A percentile compares a stretch with the other conserved stretches of the same genome.
Conservation (phyloP, 306 rosid species). For the Carpinus fangiana region DNA sequence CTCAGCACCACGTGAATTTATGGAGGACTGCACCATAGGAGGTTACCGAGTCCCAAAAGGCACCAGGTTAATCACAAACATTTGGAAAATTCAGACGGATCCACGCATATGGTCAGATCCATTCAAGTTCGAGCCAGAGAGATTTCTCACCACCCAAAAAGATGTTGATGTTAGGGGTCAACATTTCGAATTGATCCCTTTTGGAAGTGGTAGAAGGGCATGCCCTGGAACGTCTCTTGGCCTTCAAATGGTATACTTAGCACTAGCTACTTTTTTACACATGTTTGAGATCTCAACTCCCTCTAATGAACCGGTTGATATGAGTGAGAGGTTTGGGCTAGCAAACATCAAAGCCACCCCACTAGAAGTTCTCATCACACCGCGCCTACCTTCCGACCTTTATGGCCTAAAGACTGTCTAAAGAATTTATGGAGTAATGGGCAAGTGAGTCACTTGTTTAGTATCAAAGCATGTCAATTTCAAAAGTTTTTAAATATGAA, state of each 20-base stretch:
- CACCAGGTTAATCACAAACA: constrained; percentile 44
- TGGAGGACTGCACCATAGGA: not conserved
- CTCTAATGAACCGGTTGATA: too few species aligned
- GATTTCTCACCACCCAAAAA: constrained; percentile 49
- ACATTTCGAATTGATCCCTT: constrained; percentile 48
- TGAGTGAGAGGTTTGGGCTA: too few species aligned
- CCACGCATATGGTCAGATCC: constrained; percentile 49
- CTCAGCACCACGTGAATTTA: not conserved
- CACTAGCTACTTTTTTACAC: constrained; percentile 53
- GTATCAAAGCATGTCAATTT: too few species aligned
- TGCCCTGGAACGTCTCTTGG: constrained; percentile 50
- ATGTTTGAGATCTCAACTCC: constrained; percentile 8
- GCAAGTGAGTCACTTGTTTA: too few species aligned
- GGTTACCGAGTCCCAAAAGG: constrained; percentile 46
- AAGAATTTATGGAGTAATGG: too few species aligned
- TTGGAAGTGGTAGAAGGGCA: constrained; percentile 60
- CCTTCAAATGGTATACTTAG: constrained; percentile 39
- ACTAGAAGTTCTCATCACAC: too few species aligned
- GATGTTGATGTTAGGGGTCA: constrained; percentile 46
- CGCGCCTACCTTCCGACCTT: too few species aligned
- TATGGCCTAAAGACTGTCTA: too few species aligned
- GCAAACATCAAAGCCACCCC: too few species aligned
- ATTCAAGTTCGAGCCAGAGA: constrained; percentile 52
- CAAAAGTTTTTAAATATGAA: too few species aligned
- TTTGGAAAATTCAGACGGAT: constrained; percentile 58